Conservation (phyloP, 306 rosid species). For the Pyrus betulifolia region DNA sequence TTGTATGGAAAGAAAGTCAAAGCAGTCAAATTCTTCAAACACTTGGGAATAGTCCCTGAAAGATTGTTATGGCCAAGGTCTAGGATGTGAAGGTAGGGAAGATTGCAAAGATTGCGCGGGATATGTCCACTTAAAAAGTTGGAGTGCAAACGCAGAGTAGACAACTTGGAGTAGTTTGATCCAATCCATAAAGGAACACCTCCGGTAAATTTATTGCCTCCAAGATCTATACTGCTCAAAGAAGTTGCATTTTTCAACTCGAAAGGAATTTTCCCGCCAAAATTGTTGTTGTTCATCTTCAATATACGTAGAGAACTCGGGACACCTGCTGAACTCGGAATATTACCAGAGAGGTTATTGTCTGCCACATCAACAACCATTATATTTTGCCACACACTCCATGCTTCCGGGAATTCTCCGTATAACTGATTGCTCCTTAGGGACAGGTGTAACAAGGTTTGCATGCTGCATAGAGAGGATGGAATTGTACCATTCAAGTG, state of each 20-base stretch:
- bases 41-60: neutral
- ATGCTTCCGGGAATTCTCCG: neutral
- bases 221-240: neutral
- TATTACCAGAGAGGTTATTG: neutral
- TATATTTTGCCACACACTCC: neutral
- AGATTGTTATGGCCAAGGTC: neutral
- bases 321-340: neutral
- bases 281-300: neutral
- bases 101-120: neutral
- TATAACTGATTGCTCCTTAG: neutral
- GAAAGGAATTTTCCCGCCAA: neutral
- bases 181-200: neutral
- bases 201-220: neutral
- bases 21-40: neutral
- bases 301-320: neutral
- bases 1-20: neutral
- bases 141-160: neutral
- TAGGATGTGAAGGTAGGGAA: neutral
- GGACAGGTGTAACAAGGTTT: neutral
- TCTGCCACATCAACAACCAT: neutral
- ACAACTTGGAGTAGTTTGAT: rapidly evolving
- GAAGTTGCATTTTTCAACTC: neutral
- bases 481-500: neutral
- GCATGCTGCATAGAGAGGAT: neutral
- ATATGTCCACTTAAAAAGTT: neutral